phyloP scores from a whole-genome alignment of 768 basidiomycete species.

The Tricholoma sp. region DNA sequence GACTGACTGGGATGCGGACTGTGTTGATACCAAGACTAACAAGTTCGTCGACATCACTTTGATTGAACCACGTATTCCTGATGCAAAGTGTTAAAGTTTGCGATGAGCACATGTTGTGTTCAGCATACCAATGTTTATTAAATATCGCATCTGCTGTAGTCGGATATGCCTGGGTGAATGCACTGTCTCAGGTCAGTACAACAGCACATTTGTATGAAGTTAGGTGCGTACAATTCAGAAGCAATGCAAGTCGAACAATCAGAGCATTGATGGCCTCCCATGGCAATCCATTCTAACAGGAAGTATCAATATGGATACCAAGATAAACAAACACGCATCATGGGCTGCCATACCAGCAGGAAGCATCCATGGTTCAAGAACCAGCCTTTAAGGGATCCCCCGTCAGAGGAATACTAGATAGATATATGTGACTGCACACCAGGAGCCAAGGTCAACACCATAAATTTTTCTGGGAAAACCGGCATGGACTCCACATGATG shows the following conservation, averaged over 20 bases:
- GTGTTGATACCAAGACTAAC: slow-evolving; percentile 60
- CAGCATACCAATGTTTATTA: slow-evolving; percentile 54
- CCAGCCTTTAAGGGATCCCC: slow-evolving; percentile 42
- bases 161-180: slow-evolving; percentile 57
- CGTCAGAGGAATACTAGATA: not conserved
- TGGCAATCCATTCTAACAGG: slow-evolving; percentile 57
- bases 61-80: slow-evolving; percentile 70
- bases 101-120: not conserved
- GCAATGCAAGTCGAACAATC: slow-evolving; percentile 61
- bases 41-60: slow-evolving; percentile 54
- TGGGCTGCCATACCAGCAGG: slow-evolving; percentile 42
- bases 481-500: slow-evolving; percentile 8
- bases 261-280: slow-evolving; percentile 64
- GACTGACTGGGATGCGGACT: slow-evolving; percentile 66
- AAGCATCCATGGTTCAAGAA: slow-evolving; percentile 82
- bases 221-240: slow-evolving; percentile 54
- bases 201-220: not conserved
- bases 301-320: not conserved
- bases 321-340: not conserved
- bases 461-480: slow-evolving; percentile 22
- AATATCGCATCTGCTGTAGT: slow-evolving; percentile 53
- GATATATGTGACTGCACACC: slow-evolving; percentile 22
- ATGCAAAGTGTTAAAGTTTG: not conserved
- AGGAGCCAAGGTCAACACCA: slow-evolving; percentile 29
- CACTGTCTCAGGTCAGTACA: slow-evolving; percentile 27